phyloP scores from a whole-genome alignment of 2,329 filamentous ascomycete species.

The Bipolaris oryzae region DNA sequence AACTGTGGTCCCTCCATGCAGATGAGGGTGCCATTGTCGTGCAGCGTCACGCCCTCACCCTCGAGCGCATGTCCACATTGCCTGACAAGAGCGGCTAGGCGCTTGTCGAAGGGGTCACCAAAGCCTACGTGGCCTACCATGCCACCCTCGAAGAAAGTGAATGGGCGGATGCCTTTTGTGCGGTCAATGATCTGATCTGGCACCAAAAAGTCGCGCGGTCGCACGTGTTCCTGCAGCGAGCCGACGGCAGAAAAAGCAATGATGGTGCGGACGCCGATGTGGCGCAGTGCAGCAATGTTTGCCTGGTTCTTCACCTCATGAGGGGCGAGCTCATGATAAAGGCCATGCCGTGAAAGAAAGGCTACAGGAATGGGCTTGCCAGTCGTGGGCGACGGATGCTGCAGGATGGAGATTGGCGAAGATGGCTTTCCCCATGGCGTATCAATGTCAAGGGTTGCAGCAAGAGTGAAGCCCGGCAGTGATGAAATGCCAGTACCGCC shows the following conservation, averaged over 20 bases:
- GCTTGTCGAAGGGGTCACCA: slow-evolving; percentile 89
- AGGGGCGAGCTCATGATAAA: slow-evolving; percentile 85
- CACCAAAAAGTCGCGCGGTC: slow-evolving; percentile 94
- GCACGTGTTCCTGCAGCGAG: slow-evolving; percentile 88
- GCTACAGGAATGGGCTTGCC: slow-evolving; percentile 70
- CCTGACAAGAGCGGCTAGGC: slow-evolving; percentile 76
- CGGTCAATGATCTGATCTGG: slow-evolving; percentile 97
- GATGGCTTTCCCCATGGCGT: slow-evolving; percentile 91
- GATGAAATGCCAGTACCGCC: slow-evolving; percentile 86
- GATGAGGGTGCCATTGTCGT: slow-evolving; percentile 82
- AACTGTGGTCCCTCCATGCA: slow-evolving; percentile 99
- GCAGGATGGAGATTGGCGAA: slow-evolving; percentile 81
- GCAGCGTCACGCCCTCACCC: slow-evolving; percentile 82
- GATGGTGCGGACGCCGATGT: slow-evolving; percentile 85
- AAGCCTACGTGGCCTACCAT: slow-evolving; percentile 95
- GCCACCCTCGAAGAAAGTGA: slow-evolving; percentile 93
- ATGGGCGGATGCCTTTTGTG: slow-evolving; percentile 91
- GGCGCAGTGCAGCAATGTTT: slow-evolving; percentile 96
- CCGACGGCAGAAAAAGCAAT: slow-evolving; percentile 97
- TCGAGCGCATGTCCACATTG: slow-evolving; percentile 77
- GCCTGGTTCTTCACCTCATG: slow-evolving; percentile 94
- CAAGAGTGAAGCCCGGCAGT: slow-evolving; percentile 83
- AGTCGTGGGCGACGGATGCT: slow-evolving; percentile 76
- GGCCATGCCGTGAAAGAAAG: slow-evolving; percentile 91
- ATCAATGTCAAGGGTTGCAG: slow-evolving; percentile 74